Base-by-base conservation (phyloP, 257 asterid genomes). In the Penstemon newberryi region DNA sequence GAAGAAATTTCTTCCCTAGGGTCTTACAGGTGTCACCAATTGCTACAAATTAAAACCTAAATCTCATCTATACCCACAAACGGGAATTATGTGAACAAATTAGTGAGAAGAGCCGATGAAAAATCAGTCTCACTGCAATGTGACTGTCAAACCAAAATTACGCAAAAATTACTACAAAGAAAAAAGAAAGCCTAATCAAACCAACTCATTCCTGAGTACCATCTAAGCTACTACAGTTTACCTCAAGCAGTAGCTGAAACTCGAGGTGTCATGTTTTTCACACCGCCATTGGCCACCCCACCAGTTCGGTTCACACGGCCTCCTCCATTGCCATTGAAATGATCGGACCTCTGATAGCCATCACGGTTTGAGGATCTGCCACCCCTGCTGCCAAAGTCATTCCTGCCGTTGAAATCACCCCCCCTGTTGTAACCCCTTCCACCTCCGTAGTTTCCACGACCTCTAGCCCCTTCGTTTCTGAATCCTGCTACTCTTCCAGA, bases 381-480 rank as follows among this genome's bases (percentile, higher is more conserved):
- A 54, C 87, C 88, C 70, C 94, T 80, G 82, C 78, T 77, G 51
- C 73, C 74, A 66, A 74, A 87, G 49, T 89, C 96, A 46, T 74
- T 82, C 77, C 95, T 80, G 51, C 87, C 82, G 40, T 33, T 72
- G 65, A 77, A 88, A 59, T 88, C 97, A 63, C 82, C 85, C 58
- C 81, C 84, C 67, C 95, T 81, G 73, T 72, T 75, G 76, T 82
- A 84, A 33, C 85, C 75, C 63, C 88, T 70, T 40, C 85, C 88
- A 62, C 83, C 84, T 61, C 86, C 86, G 10, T 78, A 80, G 77
- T 82, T 78, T 6, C 90, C 95, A 18, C 88, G 82, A 33, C 84
- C 92, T 66, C 78, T 68, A 4, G 8, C 69, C 56, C 94, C 98
- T n/a, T 92, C 98, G 36, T 87, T 89, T 71, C 96, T 89, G 80